phyloP scores from a whole-genome alignment of 805 yeast genomes.

The Kodamaea sagamina region DNA sequence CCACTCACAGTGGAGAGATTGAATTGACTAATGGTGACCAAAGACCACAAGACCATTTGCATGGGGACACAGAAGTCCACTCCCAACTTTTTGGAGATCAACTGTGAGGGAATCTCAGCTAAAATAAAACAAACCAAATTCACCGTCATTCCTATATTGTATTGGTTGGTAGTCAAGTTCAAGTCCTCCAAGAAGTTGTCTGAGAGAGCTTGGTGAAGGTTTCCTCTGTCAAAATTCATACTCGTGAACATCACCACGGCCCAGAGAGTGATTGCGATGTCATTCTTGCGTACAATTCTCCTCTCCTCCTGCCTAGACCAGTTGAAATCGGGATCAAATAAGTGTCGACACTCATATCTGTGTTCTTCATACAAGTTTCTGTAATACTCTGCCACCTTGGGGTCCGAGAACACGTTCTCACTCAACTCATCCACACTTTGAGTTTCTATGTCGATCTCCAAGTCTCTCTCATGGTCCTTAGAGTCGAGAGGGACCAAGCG shows the following conservation, averaged over 20 bases:
- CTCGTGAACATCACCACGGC: constrained; percentile 47
- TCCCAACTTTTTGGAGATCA: constrained; percentile 63
- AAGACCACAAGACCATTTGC: constrained; percentile 29
- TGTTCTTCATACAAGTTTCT: constrained; percentile 30
- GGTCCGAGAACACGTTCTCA: constrained; percentile 34
- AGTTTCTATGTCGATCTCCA: constrained; percentile 1
- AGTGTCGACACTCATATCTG: constrained; percentile 34
- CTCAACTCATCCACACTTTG: constrained; percentile 2
- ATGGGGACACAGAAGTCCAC: constrained; percentile 41
- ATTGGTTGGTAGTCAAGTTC: constrained; percentile 55
- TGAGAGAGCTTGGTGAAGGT: constrained; percentile 27
- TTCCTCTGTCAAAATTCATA: constrained; percentile 27
- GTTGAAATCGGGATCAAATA: constrained; percentile 35
- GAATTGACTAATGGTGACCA: constrained; percentile 29
- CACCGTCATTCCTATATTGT: constrained; percentile 59
- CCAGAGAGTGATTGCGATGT: constrained; percentile 55
- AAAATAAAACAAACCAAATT: constrained; percentile 52
- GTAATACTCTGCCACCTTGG: constrained; percentile 33
- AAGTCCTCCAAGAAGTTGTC: constrained; percentile 32
- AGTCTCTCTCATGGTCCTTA: neutral
- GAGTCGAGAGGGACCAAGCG: too few relatives aligned
- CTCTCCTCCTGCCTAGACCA: constrained; percentile 39
- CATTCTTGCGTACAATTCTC: constrained; percentile 37
- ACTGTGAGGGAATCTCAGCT: constrained; percentile 67
- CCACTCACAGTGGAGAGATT: constrained; percentile 25